These are phyloP conservation scores for Acanthamoeba triangularis DNA, from an alignment of 208 protist genomes.

Conservation along the genomic window DNA sequence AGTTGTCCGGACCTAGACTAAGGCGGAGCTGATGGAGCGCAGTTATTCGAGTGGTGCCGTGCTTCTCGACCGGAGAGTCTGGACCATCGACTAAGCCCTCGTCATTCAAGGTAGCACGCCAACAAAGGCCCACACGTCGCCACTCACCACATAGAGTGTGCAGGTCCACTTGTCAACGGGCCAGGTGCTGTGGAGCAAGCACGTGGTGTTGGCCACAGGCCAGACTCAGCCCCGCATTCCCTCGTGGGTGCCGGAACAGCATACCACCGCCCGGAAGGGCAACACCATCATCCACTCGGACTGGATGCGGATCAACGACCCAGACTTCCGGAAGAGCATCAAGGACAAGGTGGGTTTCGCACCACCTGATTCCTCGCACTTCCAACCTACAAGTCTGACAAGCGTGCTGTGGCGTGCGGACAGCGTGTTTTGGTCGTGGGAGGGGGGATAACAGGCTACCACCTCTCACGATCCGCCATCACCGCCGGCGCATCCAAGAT, in stretches of 20 bases:
- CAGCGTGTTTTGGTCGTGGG: neutral
- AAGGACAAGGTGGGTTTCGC: neutral
- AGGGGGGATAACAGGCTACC: neutral
- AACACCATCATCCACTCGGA: slow-evolving; percentile 40
- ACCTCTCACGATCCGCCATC: neutral
- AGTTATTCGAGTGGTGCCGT: neutral
- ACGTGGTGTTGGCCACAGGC: neutral
- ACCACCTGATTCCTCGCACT: neutral
- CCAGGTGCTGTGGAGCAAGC: neutral
- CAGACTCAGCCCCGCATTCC: neutral
- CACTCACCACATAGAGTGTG: too few species aligned
- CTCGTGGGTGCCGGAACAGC: neutral
- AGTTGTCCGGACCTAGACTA: neutral
- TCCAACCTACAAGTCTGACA: too few species aligned
- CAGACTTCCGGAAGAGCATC: neutral
- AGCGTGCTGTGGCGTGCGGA: neutral
- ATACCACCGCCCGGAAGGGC: neutral
- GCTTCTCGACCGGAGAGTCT: neutral
- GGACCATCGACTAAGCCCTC: neutral
- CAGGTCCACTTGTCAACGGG: neutral
- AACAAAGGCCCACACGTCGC: too few species aligned
- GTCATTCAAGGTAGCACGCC: neutral
- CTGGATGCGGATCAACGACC: neutral
- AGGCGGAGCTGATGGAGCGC: too few species aligned
- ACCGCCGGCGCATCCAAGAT: neutral